phyloP scores from a whole-genome alignment of 805 yeast genomes.

The Kodamaea fukazawae region DNA sequence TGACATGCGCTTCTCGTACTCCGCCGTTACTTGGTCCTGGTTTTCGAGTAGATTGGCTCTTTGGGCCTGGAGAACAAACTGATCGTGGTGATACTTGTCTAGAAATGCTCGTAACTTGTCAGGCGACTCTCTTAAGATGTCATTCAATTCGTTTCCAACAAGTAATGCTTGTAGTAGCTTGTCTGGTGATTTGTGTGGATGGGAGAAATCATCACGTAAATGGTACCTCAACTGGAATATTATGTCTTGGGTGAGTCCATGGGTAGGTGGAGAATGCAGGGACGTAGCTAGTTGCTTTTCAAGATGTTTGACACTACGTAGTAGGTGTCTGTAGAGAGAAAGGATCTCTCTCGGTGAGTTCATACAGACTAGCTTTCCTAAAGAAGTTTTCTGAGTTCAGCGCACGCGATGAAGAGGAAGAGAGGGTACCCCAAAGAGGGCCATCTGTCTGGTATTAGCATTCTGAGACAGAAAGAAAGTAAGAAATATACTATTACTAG shows the following conservation, averaged over 20 bases:
- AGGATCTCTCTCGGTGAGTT: background rate
- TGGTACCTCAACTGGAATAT: background rate
- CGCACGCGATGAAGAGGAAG: background rate
- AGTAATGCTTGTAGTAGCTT: slow-evolving; percentile 1
- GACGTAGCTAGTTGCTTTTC: background rate
- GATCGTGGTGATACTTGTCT: slow-evolving; percentile 3
- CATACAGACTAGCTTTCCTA: background rate
- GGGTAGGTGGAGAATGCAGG: background rate
- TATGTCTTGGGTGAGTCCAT: background rate
- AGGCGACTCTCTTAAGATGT: background rate
- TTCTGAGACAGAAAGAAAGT: too few species aligned
- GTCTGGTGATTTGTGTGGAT: background rate
- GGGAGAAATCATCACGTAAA: background rate
- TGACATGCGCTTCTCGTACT: slow-evolving; percentile 13
- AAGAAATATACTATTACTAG: too few species aligned
- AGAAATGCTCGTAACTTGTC: background rate
- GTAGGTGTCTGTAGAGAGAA: slow-evolving; percentile 1
- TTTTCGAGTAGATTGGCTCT: slow-evolving; percentile 8
- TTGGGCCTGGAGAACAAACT: slow-evolving; percentile 17
- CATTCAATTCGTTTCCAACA: slow-evolving; percentile 2
- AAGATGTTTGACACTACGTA: background rate
- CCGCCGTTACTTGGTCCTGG: slow-evolving; percentile 7
- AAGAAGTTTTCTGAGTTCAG: background rate
- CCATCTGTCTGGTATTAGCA: too few species aligned
- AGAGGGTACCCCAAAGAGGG: too few species aligned